Base-by-base conservation (phyloP, 1,139 yeast genomes). In the Diutina catenulata region DNA sequence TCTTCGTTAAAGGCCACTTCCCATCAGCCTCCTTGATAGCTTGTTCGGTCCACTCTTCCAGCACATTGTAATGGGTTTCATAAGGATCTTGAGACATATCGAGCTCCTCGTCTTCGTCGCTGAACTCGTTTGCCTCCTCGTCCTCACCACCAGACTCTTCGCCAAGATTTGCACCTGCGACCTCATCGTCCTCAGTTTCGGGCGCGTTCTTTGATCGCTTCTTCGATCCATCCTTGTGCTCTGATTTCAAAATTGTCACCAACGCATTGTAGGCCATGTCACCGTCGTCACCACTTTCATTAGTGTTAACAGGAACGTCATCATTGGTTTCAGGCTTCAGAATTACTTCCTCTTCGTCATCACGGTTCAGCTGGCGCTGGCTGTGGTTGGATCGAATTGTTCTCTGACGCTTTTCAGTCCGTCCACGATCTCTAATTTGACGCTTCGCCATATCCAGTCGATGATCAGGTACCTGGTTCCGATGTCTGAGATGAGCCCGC, bases 231-330 rank as follows among this genome's bases (percentile, higher is more conserved):
- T 51, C 51, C 20, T 57, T 52, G 37, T 64, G 74, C 38, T 77
- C 84, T 3, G 75, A 62, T 37, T 69, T 69, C 42, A 86, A 62
- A 39, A 84, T 65, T 0, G 93, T 80, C 51, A 87, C 59, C 39
- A 87, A 61, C 0, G 95, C 94, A 48, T 74, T 71, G 53, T 84
- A 84, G 0, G 93, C 91, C 52, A 31, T 31, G 10, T 21, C 35
- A 3, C 18, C 22, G 9, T 18, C 23, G 8, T 31, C 35, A 8
- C 21, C 35, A 29, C 13, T 23, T 7, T 31, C 35, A 20, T 8
- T 13, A 6, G 20, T 25, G 15, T 16, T 11, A 13, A 11, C 35
- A 13, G 35, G 25, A 4, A 21, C 23, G 8, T 21, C 9, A 6
- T 21, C 9, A 7, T 21, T 21, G 27, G 11, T 25, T 7, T 8